A percentile compares a stretch with the other conserved stretches of the same genome.
Evolutionary conservation across 345 rosid species (phyloP).

Genomic region (Schrenkiella parvula): DNA sequence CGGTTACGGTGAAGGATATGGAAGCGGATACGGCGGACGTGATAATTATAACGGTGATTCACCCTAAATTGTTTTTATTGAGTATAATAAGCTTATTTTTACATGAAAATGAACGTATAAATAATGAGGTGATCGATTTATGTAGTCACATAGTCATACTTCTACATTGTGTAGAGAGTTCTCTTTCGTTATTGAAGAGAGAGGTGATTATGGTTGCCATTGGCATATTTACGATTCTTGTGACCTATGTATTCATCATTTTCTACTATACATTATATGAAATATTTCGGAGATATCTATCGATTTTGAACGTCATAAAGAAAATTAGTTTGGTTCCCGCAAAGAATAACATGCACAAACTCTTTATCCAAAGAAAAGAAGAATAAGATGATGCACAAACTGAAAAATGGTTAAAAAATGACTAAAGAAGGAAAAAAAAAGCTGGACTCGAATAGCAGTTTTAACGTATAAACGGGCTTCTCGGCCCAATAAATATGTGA

Average conservation of each 20-base stretch:
- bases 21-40: conserved; percentile 31
- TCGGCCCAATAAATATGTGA: neutral
- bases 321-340: neutral
- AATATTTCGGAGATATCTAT: neutral
- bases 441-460: neutral
- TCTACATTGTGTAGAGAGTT: neutral
- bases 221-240: neutral
- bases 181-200: conserved; percentile 10
- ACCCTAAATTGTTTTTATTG: conserved; percentile 3
- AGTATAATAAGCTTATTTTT: neutral
- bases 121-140: conserved; percentile 14
- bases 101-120: neutral
- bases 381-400: neutral
- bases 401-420: neutral
- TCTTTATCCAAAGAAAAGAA: neutral
- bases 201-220: neutral
- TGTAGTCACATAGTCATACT: conserved; percentile 5
- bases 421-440: neutral
- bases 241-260: neutral
- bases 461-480: neutral
- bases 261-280: neutral
- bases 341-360: neutral
- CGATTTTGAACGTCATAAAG: neutral
- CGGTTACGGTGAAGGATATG: conserved; percentile 35
- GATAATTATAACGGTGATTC: conserved; percentile 22